phyloP scores from a whole-genome alignment of 2,329 filamentous ascomycete species.

The Xylogone sp. region DNA sequence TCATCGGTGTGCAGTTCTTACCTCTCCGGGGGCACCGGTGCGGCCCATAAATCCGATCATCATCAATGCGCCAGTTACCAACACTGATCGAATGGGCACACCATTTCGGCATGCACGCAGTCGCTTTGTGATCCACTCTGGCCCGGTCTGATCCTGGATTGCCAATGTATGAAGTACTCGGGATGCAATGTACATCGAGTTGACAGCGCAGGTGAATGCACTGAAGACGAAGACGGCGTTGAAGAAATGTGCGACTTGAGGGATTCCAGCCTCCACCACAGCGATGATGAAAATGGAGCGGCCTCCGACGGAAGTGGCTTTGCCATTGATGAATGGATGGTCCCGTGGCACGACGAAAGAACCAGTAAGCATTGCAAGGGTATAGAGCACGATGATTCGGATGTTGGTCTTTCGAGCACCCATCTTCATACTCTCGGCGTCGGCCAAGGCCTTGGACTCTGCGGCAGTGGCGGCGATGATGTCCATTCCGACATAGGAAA shows the following conservation, averaged over 20 bases:
- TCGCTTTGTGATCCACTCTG: constrained; percentile 36
- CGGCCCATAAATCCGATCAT: constrained; percentile 36
- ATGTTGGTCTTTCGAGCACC: constrained; percentile 35
- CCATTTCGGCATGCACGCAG: constrained; percentile 32
- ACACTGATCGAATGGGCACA: constrained; percentile 34
- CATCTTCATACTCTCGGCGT: constrained; percentile 38
- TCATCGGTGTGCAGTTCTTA: constrained; percentile 15
- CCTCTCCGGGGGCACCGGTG: constrained; percentile 31
- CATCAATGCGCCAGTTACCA: constrained; percentile 36
- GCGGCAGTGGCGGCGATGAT: constrained; percentile 35
- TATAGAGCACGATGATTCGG: constrained; percentile 29
- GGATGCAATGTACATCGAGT: constrained; percentile 34
- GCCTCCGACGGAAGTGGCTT: constrained; percentile 30
- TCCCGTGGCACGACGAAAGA: constrained; percentile 33
- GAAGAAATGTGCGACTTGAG: constrained; percentile 32
- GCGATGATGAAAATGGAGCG: constrained; percentile 36
- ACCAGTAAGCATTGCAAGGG: constrained; percentile 20
- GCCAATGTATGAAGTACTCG: constrained; percentile 34
- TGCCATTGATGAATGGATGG: constrained; percentile 37
- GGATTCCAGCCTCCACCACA: constrained; percentile 33
- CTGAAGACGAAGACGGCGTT: constrained; percentile 36
- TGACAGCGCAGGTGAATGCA: constrained; percentile 34
- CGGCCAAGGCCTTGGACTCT: constrained; percentile 30
- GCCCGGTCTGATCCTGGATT: constrained; percentile 33
- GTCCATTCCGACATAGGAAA: constrained; percentile 36